Percentiles rank a stretch among this genome's conserved stretches.
Evolutionary conservation across 495 filamentous ascomycete species (phyloP).

Genomic region (Hypomontagnella monticulosa): DNA sequence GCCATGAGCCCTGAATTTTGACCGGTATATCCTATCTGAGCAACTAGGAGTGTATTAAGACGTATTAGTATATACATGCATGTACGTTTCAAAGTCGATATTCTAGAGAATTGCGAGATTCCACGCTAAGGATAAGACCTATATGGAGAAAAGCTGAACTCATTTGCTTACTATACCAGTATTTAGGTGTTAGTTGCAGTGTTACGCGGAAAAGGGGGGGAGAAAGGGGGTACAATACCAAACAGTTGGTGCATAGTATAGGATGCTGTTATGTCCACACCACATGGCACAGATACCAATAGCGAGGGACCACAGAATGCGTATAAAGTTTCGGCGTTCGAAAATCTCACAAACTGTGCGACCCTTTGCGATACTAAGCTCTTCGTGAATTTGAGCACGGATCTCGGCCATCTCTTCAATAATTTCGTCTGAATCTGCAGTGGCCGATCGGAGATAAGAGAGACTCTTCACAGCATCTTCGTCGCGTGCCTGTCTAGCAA

Average conservation of each 20-base stretch:
- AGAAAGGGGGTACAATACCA: too few species aligned
- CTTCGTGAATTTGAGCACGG: constrained; percentile 24
- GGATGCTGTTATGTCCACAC: constrained; percentile 27
- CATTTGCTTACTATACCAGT: too few species aligned
- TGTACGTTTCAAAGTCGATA: too few species aligned
- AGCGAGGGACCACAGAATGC: constrained; percentile 12
- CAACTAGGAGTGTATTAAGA: not conserved
- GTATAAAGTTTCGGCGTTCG: constrained; percentile 17
- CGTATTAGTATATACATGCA: too few species aligned
- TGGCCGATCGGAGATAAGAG: constrained; percentile 2
- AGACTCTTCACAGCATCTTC: constrained; percentile 16
- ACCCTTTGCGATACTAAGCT: constrained; percentile 8
- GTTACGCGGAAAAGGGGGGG: too few species aligned
- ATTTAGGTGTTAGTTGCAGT: too few species aligned
- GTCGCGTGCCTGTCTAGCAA: constrained; percentile 23
- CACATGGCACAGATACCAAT: constrained; percentile 19
- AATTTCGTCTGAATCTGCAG: constrained; percentile 5
- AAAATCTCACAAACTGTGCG: constrained; percentile 23
- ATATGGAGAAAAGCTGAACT: too few species aligned
- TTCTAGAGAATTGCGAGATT: too few species aligned
- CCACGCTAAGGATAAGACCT: too few species aligned
- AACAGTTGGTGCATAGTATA: constrained; percentile 26
- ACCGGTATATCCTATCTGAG: constrained; percentile 23
- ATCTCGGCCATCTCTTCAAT: constrained; percentile 24
- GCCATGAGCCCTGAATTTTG: constrained; percentile 26